Percentiles rank a stretch among this genome's conserved stretches.
These are phyloP conservation scores for Venturia effusa DNA, from an alignment of 2,329 filamentous ascomycete genomes.

Conservation along the genomic window DNA sequence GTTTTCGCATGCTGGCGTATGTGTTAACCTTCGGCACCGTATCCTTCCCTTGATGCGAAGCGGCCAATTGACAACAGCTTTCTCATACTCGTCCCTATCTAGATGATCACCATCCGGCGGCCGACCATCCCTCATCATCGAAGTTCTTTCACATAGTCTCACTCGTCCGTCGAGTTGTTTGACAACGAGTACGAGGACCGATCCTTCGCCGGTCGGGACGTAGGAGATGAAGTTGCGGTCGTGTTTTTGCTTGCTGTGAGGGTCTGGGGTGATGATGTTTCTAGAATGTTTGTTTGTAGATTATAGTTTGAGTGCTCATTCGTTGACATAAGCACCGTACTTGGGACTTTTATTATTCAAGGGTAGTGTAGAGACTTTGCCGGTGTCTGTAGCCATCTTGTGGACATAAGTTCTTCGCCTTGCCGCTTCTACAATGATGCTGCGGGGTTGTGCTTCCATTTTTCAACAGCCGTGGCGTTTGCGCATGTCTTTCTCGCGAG, in stretches of 20 bases:
- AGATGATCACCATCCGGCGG: background rate
- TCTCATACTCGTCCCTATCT: background rate
- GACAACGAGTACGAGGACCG: background rate
- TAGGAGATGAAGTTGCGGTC: conserved; percentile 10
- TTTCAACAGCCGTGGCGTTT: conserved; percentile 8
- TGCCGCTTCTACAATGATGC: conserved; percentile 17
- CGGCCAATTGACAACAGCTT: background rate
- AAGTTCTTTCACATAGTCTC: background rate
- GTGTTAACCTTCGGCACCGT: background rate
- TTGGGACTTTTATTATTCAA: background rate
- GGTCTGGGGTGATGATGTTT: conserved; percentile 4
- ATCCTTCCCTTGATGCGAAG: background rate
- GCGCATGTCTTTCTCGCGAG: background rate
- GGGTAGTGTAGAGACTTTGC: background rate
- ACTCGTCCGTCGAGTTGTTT: background rate
- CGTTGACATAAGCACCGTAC: conserved; percentile 9
- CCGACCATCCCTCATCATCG: background rate
- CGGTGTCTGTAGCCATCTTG: background rate
- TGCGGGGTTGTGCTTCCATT: background rate
- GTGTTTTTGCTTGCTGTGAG: conserved; percentile 6
- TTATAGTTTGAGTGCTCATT: conserved; percentile 3
- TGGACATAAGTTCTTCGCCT: conserved; percentile 20
- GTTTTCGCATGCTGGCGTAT: too few species aligned
- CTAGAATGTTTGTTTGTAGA: conserved; percentile 10
- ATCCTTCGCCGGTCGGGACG: conserved; percentile 11